Evolutionary conservation across 2,329 filamentous ascomycete genomes (phyloP).

Genomic region (Alternaria sp.): DNA sequence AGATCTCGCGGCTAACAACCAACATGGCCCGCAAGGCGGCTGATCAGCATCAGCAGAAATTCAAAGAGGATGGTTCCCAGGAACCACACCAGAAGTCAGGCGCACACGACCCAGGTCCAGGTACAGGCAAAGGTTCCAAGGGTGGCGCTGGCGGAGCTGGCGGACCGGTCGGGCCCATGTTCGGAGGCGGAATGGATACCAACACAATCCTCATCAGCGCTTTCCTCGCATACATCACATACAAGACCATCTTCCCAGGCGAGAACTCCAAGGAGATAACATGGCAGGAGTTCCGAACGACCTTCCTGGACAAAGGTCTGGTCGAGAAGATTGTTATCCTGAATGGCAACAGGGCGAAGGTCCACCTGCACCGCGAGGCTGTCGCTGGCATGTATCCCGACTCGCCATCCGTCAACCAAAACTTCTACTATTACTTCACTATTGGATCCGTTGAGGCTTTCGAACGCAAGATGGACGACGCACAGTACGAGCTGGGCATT

Average conservation of each 20-base stretch:
- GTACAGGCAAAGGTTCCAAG: conserved; percentile 41
- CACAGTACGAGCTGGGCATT: conserved; percentile 86
- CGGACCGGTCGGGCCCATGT: conserved; percentile 19
- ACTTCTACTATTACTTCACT: conserved; percentile 89
- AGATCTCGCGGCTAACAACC: conserved; percentile 65
- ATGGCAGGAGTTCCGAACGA: conserved; percentile 94
- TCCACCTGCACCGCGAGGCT: conserved; percentile 80
- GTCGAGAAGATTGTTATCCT: conserved; percentile 91
- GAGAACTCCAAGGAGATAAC: conserved; percentile 83
- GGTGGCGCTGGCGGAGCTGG: conserved; percentile 27
- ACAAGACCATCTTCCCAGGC: conserved; percentile 69
- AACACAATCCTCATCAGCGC: conserved; percentile 65
- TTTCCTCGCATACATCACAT: conserved; percentile 68
- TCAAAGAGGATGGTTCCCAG: conserved; percentile 32
- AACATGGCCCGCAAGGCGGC: conserved; percentile 64
- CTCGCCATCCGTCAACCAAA: conserved; percentile 70
- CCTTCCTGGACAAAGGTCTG: conserved; percentile 93
- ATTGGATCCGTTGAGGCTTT: conserved; percentile 96
- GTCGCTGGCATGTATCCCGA: conserved; percentile 77
- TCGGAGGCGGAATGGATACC: conserved; percentile 57
- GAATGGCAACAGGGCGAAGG: conserved; percentile 77
- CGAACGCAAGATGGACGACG: conserved; percentile 85
- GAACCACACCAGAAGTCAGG: conserved; percentile 55
- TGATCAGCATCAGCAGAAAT: conserved; percentile 49
- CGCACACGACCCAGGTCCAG: conserved; percentile 56